Evolutionary conservation across 345 rosid species (phyloP).

Genomic region (Arabis hirsuta): DNA sequence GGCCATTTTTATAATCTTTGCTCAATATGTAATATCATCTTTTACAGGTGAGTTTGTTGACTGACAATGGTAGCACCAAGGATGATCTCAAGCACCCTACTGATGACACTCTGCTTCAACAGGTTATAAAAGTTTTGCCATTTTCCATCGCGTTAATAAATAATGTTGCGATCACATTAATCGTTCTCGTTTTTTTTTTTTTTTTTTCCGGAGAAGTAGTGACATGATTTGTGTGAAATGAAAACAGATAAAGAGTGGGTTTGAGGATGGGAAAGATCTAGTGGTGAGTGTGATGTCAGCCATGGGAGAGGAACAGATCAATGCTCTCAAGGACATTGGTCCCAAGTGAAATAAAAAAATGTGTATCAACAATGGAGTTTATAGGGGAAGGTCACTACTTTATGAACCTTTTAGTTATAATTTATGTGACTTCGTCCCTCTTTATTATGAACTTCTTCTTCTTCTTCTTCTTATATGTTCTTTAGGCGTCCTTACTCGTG

Average conservation of each 20-base stretch:
- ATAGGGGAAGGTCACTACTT: constrained; percentile 12
- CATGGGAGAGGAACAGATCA: constrained; percentile 89
- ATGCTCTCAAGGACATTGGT: constrained; percentile 74
- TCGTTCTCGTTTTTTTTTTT: neutral
- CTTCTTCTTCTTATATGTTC: neutral
- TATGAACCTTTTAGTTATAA: constrained; percentile 33
- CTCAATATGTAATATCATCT: neutral
- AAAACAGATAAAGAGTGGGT: constrained; percentile 67
- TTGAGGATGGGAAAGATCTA: constrained; percentile 70
- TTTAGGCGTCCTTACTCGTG: neutral
- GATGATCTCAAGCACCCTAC: constrained; percentile 78
- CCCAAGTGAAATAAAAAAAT: constrained; percentile 44
- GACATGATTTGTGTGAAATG: neutral
- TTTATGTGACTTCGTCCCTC: neutral
- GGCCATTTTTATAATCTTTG: neutral
- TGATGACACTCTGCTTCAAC: constrained; percentile 61
- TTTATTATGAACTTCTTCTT: neutral
- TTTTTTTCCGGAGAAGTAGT: neutral
- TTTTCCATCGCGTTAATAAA: neutral
- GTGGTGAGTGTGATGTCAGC: constrained; percentile 78
- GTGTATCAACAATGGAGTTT: constrained; percentile 9
- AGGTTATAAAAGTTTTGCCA: constrained; percentile 42
- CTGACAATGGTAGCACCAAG: constrained; percentile 70
- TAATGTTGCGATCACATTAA: neutral
- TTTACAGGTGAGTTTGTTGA: constrained; percentile 66